Evolutionary conservation across 257 asterid species (phyloP), one percentile per base, ranked within the genome.

Genomic region (Echites panduratus): DNA sequence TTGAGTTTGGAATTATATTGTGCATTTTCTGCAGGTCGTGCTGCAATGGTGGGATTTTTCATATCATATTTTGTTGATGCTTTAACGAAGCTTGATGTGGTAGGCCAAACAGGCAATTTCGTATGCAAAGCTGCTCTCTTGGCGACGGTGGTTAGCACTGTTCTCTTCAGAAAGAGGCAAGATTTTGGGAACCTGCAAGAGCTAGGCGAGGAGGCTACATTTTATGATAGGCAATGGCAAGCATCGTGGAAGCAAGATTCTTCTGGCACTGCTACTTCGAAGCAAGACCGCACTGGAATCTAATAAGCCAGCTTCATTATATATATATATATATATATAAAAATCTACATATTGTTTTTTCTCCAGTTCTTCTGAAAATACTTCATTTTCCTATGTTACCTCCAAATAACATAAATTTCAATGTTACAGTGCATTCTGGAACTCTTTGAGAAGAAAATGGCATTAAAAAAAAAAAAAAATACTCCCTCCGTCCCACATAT

Each of bases 11-110:
- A 2, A 59, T 29, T 35, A 9, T n/a, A 7, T 24, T n/a, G n/a
- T 57, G 64, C 5, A 3, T 11, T 47, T 13, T 73, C 19, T 76
- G 58, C 79, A 90, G 95, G 95, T 48, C 76, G 93, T 83, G 95
- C 90, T 24, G 95, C 91, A 29, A 88, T 88, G 95, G 79, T 87
- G 53, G 96, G 96, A 58, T 88, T 90, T 68, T 90, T 88, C 74
- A 82, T 77, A 87, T 83, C 90, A 7, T 88, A 85, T 74, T 0
- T 72, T 41, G 90, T 87, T 72, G 95, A 90, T 78, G 88, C 70
- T 75, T 57, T 90, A 76, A 85, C 95, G 8, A 89, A 88, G 74
- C 87, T 90, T 2, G 83, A 82, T 20, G 69, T 88, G 32, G 90
- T 90, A 12, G 96, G 91, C 53, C 91, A 85, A 59, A 82, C 81